Evolutionary conservation across 306 rosid genomes (phyloP).

Genomic region (Arachis hypogaea): DNA sequence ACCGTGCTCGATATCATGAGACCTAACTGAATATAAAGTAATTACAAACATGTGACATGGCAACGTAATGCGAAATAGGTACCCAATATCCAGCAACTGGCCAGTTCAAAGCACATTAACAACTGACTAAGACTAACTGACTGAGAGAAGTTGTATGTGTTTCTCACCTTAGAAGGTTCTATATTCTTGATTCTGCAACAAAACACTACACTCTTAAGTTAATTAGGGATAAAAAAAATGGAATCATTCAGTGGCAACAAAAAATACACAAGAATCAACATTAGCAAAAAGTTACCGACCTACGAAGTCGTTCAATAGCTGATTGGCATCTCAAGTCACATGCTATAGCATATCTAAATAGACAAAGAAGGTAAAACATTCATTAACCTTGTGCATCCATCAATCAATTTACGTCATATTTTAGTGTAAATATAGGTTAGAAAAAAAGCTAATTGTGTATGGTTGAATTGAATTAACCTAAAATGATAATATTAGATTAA

Average conservation of each 20-base stretch:
- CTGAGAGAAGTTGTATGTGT: slow-evolving; percentile 21
- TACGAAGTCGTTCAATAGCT: slow-evolving; percentile 88
- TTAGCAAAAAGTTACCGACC: slow-evolving; percentile 49
- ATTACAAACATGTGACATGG: slow-evolving; percentile 1
- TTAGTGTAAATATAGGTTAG: neutral
- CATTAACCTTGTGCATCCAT: neutral
- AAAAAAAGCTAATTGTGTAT: neutral
- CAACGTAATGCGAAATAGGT: neutral
- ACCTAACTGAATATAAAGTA: slow-evolving; percentile 19
- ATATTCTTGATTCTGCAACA: slow-evolving; percentile 91
- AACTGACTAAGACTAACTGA: neutral
- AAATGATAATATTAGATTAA: too few species aligned
- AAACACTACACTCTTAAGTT: slow-evolving; percentile 41
- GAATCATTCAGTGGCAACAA: neutral
- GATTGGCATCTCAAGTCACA: slow-evolving; percentile 82
- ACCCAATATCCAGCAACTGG: neutral
- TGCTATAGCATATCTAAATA: slow-evolving; percentile 74
- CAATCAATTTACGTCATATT: slow-evolving; percentile 10
- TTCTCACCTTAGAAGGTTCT: slow-evolving; percentile 74
- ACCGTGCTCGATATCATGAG: slow-evolving; percentile 11
- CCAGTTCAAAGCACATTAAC: slow-evolving; percentile 25
- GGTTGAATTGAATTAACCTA: neutral
- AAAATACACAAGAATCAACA: neutral
- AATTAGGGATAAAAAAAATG: slow-evolving; percentile 33
- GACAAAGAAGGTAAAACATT: slow-evolving; percentile 7